Base-by-base conservation (phyloP, 2,329 filamentous ascomycete genomes). In the Alternaria sp. region DNA sequence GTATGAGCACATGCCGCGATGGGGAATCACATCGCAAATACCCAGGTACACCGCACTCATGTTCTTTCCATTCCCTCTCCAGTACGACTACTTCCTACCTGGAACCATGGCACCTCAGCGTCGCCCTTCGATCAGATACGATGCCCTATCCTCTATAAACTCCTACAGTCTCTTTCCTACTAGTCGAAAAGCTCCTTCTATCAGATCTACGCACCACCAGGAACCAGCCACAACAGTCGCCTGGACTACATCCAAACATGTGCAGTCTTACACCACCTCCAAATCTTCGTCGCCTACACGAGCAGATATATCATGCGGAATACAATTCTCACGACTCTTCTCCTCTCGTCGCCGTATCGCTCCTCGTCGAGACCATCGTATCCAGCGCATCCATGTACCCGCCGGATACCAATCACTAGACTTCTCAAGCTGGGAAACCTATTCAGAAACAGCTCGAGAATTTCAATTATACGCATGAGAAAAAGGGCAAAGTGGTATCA, bases 231-330 rank as follows among this genome's bases (percentile, higher is more conserved):
- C 22, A 8, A 16, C 11, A 7, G 14, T 2, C 12, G 39, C 20
- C 3, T 24, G 24, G 7, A 6, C 39, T 3, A 24, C 24, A 2
- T 16, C 39, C 12, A 12, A 42, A 7, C 12, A 7, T 0, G 39
- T 6, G 12, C 11, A 42, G 5, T 3, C 20, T 16, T 4, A 16
- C 12, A 24, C 39, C 11, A 16, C 12, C 5, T 24, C 20, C 5
- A 14, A 0, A 3, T 1, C 11, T 0, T 24, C 20, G 4, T 0
- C 20, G 11, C 20, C 39, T 42, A 24, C 6, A 2, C 24, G 20
- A 42, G 20, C 39, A 24, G 8, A 20, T 4, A 24, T 24, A 4
- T 24, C 39, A 5, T 8, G 39, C 8, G 39, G 39, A 42, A 42
- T 24, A 7, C 20, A 42, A 16, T 3, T 42, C 11, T 20, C 39